A percentile compares a stretch with the other conserved stretches of the same genome.
Evolutionary conservation across 352 stramenopile genomes (phyloP).

Genomic region (Thalassiosira hispida): DNA sequence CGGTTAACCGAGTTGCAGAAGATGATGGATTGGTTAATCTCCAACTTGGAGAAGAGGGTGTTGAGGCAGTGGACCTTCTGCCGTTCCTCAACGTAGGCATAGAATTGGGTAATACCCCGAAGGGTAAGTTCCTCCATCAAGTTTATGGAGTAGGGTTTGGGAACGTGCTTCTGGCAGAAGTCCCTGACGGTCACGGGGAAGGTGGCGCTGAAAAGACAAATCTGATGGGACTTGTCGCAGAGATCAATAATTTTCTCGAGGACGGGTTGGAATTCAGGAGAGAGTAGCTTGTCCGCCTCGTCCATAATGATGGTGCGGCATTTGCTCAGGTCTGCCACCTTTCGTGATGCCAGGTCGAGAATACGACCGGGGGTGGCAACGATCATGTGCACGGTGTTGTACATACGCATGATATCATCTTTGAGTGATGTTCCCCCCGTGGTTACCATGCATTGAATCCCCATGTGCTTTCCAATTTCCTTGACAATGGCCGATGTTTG

Average conservation of each 20-base stretch:
- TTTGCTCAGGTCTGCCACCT: conserved; percentile 95
- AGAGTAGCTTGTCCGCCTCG: conserved; percentile 99
- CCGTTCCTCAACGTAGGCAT: conserved; percentile 98
- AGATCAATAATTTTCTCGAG: conserved; percentile 95
- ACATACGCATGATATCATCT: conserved; percentile 99
- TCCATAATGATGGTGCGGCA: conserved; percentile 99
- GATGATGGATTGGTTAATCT: conserved; percentile 99
- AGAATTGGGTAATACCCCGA: conserved; percentile 99
- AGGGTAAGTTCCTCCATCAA: conserved; percentile 99
- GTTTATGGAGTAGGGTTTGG: conserved; percentile 99
- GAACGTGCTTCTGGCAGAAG: conserved; percentile 98
- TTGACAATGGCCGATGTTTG: conserved; percentile 99
- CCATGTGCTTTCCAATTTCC: conserved; percentile 96
- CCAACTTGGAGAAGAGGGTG: conserved; percentile 97
- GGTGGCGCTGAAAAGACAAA: conserved; percentile 99
- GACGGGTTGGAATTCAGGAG: conserved; percentile 97
- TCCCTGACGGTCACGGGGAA: conserved; percentile 99
- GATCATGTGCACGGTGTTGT: conserved; percentile 98
- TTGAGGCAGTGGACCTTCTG: conserved; percentile 99
- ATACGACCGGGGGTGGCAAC: conserved; percentile 98
- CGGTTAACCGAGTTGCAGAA: conserved; percentile 99
- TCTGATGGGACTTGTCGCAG: conserved; percentile 95
- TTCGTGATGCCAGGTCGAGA: conserved; percentile 98
- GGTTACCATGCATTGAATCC: conserved; percentile 97
- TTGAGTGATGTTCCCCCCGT: conserved; percentile 98